Conservation (phyloP, 2,329 filamentous ascomycete genomes). For the Acrodontium crateriforme region DNA sequence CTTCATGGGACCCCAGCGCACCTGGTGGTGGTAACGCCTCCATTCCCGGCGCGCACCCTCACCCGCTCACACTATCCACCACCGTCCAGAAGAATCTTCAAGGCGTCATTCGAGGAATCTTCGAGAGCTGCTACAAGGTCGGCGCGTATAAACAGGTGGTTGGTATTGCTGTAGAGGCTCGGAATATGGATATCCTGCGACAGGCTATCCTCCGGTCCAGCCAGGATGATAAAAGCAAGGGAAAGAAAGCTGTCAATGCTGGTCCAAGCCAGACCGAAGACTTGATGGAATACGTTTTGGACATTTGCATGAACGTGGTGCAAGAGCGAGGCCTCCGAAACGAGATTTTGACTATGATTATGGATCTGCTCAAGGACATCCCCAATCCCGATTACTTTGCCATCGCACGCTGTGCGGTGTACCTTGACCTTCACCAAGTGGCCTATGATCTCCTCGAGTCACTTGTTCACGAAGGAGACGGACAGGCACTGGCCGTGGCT, state of each 20-base stretch:
- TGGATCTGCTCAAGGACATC: constrained; percentile 90
- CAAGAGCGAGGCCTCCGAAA: constrained; percentile 80
- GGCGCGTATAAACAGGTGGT: constrained; percentile 91
- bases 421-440: constrained; percentile 81
- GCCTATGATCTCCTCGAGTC: constrained; percentile 74
- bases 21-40: constrained; percentile 43
- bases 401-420: constrained; percentile 94
- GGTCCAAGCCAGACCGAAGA: constrained; percentile 60
- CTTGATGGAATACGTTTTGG: constrained; percentile 88
- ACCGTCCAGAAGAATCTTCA: constrained; percentile 70
- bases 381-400: constrained; percentile 92
- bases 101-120: constrained; percentile 72
- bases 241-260: constrained; percentile 42
- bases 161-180: constrained; percentile 89
- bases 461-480: constrained; percentile 66
- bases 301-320: constrained; percentile 95
- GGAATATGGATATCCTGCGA: constrained; percentile 76
- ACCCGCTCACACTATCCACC: constrained; percentile 53
- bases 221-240: constrained; percentile 60
- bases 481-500: constrained; percentile 66
- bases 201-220: constrained; percentile 80
- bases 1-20: constrained; percentile 38
- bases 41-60: constrained; percentile 39
- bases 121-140: constrained; percentile 75
- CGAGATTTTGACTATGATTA: constrained; percentile 74